phyloP scores from a whole-genome alignment of 129 eudicot species.

The Daucus carota region DNA sequence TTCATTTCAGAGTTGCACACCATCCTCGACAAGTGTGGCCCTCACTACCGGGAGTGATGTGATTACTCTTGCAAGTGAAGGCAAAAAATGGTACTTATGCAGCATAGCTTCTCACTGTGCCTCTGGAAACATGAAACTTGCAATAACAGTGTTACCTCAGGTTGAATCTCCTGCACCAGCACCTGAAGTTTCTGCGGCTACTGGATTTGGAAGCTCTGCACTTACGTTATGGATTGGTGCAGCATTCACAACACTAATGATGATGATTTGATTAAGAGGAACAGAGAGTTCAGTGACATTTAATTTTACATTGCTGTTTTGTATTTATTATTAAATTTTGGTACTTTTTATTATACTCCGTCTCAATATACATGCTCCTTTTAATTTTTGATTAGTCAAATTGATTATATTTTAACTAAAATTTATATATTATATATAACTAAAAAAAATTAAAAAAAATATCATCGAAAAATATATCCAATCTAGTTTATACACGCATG shows the following conservation, averaged over 20 bases:
- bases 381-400: too few species aligned
- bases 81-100: conserved; percentile 35
- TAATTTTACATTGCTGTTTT: too few species aligned
- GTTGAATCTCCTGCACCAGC: neutral
- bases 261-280: neutral
- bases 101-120: conserved; percentile 18
- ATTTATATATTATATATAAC: too few species aligned
- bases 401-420: too few species aligned
- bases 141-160: conserved; percentile 14
- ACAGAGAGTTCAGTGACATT: neutral
- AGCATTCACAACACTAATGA: neutral
- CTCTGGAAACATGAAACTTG: conserved; percentile 21
- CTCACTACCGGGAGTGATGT: conserved; percentile 20
- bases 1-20: conserved; percentile 17
- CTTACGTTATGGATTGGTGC: neutral
- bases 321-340: too few species aligned
- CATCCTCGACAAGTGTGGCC: neutral
- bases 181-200: conserved; percentile 1
- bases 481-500: too few species aligned
- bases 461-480: too few species aligned
- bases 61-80: conserved; percentile 18
- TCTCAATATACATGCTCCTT: too few species aligned
- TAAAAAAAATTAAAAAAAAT: too few species aligned
- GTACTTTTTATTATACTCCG: too few species aligned
- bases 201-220: conserved; percentile 7